phyloP scores from a whole-genome alignment of 2,329 filamentous ascomycete genomes.

The Cladophialophora carrionii region DNA sequence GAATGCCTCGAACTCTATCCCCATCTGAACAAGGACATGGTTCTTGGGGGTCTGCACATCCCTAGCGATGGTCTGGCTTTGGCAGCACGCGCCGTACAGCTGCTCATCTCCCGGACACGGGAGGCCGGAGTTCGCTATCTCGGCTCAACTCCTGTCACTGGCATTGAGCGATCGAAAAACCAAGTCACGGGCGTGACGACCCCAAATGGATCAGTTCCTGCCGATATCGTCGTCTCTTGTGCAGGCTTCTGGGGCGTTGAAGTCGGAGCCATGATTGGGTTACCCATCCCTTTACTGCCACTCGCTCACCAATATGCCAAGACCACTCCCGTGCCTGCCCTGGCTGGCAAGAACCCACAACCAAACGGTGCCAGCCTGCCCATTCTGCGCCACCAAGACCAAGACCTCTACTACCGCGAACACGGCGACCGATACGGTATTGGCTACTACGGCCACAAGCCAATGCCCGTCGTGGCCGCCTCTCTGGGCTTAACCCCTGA shows the following conservation, averaged over 20 bases:
- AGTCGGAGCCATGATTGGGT: conserved; percentile 63
- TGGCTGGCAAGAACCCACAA: conserved; percentile 48
- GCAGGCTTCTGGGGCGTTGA: conserved; percentile 70
- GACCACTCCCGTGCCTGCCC: conserved; percentile 57
- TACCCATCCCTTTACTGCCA: conserved; percentile 62
- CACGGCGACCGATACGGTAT: conserved; percentile 66
- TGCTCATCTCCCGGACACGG: conserved; percentile 62
- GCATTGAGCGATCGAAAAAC: conserved; percentile 55
- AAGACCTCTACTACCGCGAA: conserved; percentile 67
- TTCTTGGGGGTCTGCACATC: conserved; percentile 64
- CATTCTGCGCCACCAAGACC: conserved; percentile 65
- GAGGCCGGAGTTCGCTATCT: conserved; percentile 63
- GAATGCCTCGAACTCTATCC: conserved; percentile 61
- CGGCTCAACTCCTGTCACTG: conserved; percentile 61
- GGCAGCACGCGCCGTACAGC: conserved; percentile 63
- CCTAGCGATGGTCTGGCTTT: conserved; percentile 64
- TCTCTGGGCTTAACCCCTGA: conserved; percentile 58
- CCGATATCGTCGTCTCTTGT: conserved; percentile 65
- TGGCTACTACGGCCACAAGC: conserved; percentile 66
- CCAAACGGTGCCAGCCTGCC: conserved; percentile 59
- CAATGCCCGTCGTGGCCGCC: conserved; percentile 63
- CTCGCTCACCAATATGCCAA: conserved; percentile 68
- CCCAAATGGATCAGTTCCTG: conserved; percentile 54
- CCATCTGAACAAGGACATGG: conserved; percentile 55
- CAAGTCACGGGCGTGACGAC: conserved; percentile 62